Percentiles rank a stretch among this genome's conserved stretches.
phyloP scores from a whole-genome alignment of 345 rosid genomes.

The Citrus mangshanensis region DNA sequence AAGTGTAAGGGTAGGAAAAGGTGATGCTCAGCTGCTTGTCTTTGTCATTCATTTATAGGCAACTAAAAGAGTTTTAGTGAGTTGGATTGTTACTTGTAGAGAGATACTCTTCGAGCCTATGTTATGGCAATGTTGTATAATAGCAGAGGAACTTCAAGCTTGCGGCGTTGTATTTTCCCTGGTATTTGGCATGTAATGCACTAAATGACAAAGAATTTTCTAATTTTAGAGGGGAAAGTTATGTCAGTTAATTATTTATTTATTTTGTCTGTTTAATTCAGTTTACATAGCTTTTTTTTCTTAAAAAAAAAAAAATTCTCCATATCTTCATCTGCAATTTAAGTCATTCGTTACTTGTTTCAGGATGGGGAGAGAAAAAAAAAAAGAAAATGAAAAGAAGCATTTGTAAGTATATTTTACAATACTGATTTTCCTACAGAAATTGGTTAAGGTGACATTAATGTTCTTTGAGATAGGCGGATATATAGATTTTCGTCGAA shows the following conservation, averaged over 20 bases:
- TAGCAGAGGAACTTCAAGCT: background rate
- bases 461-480: too few species aligned
- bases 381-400: too few species aligned
- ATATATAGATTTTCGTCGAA: background rate
- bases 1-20: conserved; percentile 15
- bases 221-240: background rate
- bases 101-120: background rate
- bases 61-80: too few species aligned
- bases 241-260: background rate
- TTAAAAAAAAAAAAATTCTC: too few species aligned
- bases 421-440: background rate
- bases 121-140: background rate
- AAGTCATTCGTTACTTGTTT: too few species aligned
- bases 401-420: too few species aligned
- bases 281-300: background rate
- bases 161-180: background rate
- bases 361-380: too few species aligned
- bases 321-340: too few species aligned
- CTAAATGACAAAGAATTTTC: background rate
- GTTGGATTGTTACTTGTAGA: background rate
- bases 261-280: background rate
- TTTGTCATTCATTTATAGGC: background rate
- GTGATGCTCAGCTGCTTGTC: background rate
- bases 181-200: conserved; percentile 3
- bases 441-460: background rate